These are phyloP conservation scores for Penicillium digitatum DNA, from an alignment of 2,329 filamentous ascomycete genomes.

Conservation along the genomic window DNA sequence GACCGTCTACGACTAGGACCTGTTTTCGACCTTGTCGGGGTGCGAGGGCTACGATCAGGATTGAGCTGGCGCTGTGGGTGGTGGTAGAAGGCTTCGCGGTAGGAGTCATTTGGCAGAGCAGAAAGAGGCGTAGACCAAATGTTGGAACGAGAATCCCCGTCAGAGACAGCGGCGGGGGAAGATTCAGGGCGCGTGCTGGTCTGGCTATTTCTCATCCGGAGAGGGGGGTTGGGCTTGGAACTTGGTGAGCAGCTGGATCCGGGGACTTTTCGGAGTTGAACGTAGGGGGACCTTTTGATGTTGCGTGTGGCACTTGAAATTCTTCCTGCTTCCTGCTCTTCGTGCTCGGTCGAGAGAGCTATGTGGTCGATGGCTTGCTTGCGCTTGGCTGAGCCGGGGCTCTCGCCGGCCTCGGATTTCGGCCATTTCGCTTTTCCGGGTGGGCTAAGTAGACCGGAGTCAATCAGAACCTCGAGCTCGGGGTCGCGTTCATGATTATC, in stretches of 20 bases:
- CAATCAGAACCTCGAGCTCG: slow-evolving; percentile 15
- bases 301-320: background rate
- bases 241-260: slow-evolving; percentile 21
- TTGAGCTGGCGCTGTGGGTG: slow-evolving; percentile 23
- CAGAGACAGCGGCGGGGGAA: background rate
- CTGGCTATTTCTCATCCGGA: slow-evolving; percentile 25
- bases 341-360: slow-evolving; percentile 1
- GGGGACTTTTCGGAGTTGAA: slow-evolving; percentile 18
- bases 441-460: slow-evolving; percentile 17
- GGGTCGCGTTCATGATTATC: slow-evolving; percentile 10
- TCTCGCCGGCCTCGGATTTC: slow-evolving; percentile 31
- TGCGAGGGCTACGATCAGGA: slow-evolving; percentile 18
- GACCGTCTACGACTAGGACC: slow-evolving; percentile 14
- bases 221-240: slow-evolving; percentile 17
- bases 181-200: slow-evolving; percentile 16
- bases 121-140: slow-evolving; percentile 13
- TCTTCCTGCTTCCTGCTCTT: background rate
- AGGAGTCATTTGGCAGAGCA: slow-evolving; percentile 9
- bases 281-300: slow-evolving; percentile 19
- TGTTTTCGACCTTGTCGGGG: slow-evolving; percentile 16
- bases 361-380: slow-evolving; percentile 19
- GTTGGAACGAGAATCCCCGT: background rate
- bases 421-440: slow-evolving; percentile 30
- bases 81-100: slow-evolving; percentile 16
- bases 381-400: slow-evolving; percentile 34